These are phyloP conservation scores for Chamaecyparis obtusa DNA, from an alignment of 75 land plant genomes.

Conservation along the genomic window DNA sequence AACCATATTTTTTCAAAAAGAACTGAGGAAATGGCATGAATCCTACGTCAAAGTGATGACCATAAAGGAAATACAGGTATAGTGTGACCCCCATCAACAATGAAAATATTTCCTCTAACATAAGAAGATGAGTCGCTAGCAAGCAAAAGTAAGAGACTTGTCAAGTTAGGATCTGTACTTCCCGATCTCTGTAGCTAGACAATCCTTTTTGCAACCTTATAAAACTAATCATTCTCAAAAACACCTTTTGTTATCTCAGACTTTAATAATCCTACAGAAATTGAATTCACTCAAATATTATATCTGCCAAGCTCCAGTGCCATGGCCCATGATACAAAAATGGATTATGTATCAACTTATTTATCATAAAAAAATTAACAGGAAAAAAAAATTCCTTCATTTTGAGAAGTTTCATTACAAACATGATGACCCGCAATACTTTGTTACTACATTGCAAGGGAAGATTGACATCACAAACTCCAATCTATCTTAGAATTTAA, in stretches of 20 bases:
- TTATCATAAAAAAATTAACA: neutral
- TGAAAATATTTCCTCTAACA: constrained; percentile 47
- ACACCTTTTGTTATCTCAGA: constrained; percentile 53
- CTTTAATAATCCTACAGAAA: constrained; percentile 54
- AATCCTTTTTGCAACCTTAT: constrained; percentile 30
- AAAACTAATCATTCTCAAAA: constrained; percentile 46
- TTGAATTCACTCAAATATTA: constrained; percentile 54
- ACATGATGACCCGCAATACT: neutral
- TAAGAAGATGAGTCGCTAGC: constrained; percentile 40
- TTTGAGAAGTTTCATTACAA: neutral
- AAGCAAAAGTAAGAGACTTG: constrained; percentile 47
- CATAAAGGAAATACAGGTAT: constrained; percentile 47
- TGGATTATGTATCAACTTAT: neutral
- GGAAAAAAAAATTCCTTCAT: neutral
- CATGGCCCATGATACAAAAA: constrained; percentile 25
- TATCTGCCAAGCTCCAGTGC: constrained; percentile 54
- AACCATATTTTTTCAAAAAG: neutral
- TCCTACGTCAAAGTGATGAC: constrained; percentile 38
- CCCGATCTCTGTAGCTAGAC: constrained; percentile 42
- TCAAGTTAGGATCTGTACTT: constrained; percentile 42
- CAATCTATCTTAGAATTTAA: no score
- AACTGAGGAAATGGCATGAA: neutral
- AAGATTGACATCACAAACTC: neutral
- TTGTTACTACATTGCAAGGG: neutral
- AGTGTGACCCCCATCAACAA: constrained; percentile 58